Conservation (phyloP, 148 eudicot genomes). For the Dianthus caryophyllus region DNA sequence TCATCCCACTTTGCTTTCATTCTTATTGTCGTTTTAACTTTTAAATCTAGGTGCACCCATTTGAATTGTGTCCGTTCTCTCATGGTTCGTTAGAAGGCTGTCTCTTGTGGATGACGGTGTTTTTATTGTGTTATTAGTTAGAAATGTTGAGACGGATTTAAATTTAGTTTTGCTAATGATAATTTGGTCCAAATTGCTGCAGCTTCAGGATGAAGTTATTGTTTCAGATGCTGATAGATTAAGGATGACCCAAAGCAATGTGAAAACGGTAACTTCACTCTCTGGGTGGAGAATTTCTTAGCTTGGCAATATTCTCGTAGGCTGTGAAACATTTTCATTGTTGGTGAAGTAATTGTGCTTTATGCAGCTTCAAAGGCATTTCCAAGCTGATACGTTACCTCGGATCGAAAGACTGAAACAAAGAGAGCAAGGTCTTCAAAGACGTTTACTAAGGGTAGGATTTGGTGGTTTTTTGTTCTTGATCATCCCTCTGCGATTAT, state of each 20-base stretch:
- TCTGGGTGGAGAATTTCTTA: background rate
- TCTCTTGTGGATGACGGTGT: background rate
- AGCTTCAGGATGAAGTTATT: conserved; percentile 98
- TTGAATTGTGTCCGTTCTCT: background rate
- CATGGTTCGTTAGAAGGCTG: background rate
- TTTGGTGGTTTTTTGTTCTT: background rate
- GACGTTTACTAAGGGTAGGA: conserved; percentile 83
- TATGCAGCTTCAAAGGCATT: conserved; percentile 90
- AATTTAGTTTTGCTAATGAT: background rate
- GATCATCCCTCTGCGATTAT: background rate
- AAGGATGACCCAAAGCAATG: conserved; percentile 76
- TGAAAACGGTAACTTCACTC: conserved; percentile 55
- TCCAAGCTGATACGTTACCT: conserved; percentile 93
- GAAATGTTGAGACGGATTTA: background rate
- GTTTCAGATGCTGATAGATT: conserved; percentile 86
- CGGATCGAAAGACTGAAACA: conserved; percentile 86
- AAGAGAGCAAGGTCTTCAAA: conserved; percentile 90
- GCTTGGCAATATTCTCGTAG: background rate
- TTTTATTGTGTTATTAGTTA: background rate
- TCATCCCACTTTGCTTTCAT: background rate
- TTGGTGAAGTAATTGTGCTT: background rate
- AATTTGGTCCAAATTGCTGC: conserved; percentile 28
- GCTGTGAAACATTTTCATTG: background rate
- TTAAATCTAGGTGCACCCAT: background rate
- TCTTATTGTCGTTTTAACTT: background rate